These are phyloP conservation scores for Suillus hirtellus DNA, from an alignment of 768 basidiomycete genomes.

Conservation along the genomic window DNA sequence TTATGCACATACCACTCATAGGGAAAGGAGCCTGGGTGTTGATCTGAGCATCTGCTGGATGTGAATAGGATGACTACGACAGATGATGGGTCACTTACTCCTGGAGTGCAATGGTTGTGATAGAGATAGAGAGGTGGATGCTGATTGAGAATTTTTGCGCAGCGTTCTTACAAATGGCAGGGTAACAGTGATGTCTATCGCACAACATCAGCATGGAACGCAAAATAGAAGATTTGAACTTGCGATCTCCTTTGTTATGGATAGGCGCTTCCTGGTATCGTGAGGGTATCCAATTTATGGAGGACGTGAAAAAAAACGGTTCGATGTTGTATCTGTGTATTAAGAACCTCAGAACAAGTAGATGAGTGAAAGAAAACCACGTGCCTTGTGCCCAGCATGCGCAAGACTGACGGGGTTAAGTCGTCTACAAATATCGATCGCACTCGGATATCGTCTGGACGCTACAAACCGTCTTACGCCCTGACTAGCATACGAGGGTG, in stretches of 20 bases:
- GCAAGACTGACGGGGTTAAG: slow-evolving; percentile 49
- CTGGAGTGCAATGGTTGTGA: neutral
- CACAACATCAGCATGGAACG: slow-evolving; percentile 3
- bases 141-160: slow-evolving; percentile 19
- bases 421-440: slow-evolving; percentile 53
- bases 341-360: neutral
- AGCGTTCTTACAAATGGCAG: slow-evolving; percentile 52
- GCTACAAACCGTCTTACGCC: slow-evolving; percentile 25
- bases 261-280: slow-evolving; percentile 55
- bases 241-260: slow-evolving; percentile 51
- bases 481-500: neutral
- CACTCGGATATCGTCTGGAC: slow-evolving; percentile 40
- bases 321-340: slow-evolving; percentile 49
- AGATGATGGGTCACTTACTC: slow-evolving; percentile 1
- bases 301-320: slow-evolving; percentile 66
- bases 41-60: slow-evolving; percentile 30
- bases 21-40: slow-evolving; percentile 53
- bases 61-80: slow-evolving; percentile 5
- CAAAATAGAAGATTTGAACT: slow-evolving; percentile 22
- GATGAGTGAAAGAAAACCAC: slow-evolving; percentile 10
- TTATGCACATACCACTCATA: slow-evolving; percentile 33
- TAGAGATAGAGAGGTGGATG: neutral
- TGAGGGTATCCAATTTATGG: slow-evolving; percentile 67
- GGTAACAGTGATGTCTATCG: slow-evolving; percentile 54
- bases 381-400: slow-evolving; percentile 59